Evolutionary conservation across 306 rosid species (phyloP).

Genomic region (Spatholobus suberectus): DNA sequence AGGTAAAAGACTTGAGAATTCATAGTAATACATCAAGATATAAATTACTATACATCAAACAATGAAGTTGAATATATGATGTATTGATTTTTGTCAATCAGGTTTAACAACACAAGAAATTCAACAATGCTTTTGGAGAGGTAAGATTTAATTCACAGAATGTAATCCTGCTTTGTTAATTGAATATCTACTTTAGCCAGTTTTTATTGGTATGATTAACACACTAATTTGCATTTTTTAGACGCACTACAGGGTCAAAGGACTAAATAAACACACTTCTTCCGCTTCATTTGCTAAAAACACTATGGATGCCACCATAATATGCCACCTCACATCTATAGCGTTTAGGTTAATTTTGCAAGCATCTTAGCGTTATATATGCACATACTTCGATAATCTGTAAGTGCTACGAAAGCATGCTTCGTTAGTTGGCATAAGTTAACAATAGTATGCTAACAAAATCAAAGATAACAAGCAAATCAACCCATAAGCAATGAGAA

Average conservation of each 20-base stretch:
- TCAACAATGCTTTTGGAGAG: slow-evolving; percentile 95
- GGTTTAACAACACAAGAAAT: slow-evolving; percentile 84
- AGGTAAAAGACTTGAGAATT: slow-evolving; percentile 54
- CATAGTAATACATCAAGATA: neutral
- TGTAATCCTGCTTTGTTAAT: slow-evolving; percentile 16
- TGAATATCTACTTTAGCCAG: slow-evolving; percentile 17
- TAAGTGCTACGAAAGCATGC: slow-evolving; percentile 8
- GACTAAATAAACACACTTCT: slow-evolving; percentile 1
- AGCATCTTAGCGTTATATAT: slow-evolving; percentile 5
- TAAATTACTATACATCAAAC: neutral
- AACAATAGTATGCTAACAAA: neutral
- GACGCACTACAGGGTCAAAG: neutral
- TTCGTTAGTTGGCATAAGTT: neutral
- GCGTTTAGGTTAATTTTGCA: slow-evolving; percentile 31
- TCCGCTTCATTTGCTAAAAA: slow-evolving; percentile 27
- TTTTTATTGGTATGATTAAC: neutral
- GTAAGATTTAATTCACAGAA: slow-evolving; percentile 50
- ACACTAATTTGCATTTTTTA: slow-evolving; percentile 4
- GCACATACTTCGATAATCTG: neutral
- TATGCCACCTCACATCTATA: slow-evolving; percentile 14
- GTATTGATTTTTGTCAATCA: slow-evolving; percentile 53
- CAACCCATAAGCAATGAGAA: slow-evolving; percentile 2
- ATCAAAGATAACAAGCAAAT: neutral
- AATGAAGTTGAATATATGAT: slow-evolving; percentile 35
- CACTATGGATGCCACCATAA: slow-evolving; percentile 20